Percentiles rank a stretch among this genome's conserved stretches.
Evolutionary conservation across 2,329 filamentous ascomycete species (phyloP).

Genomic region (Diaporthe nobilis): DNA sequence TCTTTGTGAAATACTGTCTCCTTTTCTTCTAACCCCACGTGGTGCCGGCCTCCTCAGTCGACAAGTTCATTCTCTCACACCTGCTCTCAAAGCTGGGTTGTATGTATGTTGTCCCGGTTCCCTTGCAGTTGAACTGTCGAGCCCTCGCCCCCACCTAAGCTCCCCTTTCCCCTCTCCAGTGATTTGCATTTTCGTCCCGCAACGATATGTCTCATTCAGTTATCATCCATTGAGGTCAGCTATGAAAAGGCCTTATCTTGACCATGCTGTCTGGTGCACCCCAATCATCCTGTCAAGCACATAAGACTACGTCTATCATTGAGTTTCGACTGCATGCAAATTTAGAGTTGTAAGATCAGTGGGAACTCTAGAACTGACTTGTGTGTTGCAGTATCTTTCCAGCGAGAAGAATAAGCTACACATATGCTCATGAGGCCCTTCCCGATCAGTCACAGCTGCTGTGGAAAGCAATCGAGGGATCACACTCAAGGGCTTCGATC

Average conservation of each 20-base stretch:
- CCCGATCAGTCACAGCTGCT: background rate
- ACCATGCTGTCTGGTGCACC: background rate
- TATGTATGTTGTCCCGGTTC: slow-evolving; percentile 13
- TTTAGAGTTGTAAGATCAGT: background rate
- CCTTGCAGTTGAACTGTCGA: background rate
- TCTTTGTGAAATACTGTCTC: background rate
- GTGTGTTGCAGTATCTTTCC: background rate
- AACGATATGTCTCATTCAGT: background rate
- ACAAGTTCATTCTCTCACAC: background rate
- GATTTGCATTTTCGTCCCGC: background rate
- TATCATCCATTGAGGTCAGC: background rate
- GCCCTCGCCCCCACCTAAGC: background rate
- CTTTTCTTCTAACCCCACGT: background rate
- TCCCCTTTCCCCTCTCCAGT: background rate
- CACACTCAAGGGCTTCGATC: background rate
- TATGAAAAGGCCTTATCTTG: background rate
- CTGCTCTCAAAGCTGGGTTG: slow-evolving; percentile 10
- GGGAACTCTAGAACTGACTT: background rate
- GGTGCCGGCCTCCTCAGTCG: background rate
- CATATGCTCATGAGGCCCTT: background rate
- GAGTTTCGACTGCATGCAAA: background rate
- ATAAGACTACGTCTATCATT: background rate
- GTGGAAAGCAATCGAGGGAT: slow-evolving; percentile 6
- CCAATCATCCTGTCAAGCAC: background rate
- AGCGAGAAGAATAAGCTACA: background rate